Conservation (phyloP, 192 early-diverging fungal genomes). For the Mortierella antarctica region DNA sequence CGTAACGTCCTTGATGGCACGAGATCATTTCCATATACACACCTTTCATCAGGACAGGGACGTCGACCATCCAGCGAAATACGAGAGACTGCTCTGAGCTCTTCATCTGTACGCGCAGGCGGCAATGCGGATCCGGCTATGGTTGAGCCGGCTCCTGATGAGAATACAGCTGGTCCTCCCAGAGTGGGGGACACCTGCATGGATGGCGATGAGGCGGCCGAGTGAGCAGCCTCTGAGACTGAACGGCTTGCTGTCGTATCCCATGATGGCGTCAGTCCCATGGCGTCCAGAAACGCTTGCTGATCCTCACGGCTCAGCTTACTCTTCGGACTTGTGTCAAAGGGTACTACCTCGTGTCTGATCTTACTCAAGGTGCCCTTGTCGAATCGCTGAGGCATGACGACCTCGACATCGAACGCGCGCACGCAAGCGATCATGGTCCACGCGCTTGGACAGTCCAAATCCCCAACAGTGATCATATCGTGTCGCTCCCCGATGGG, state of each 20-base stretch:
- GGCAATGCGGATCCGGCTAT: too few species aligned
- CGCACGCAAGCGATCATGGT: constrained; percentile 42
- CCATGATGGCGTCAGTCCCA: constrained; percentile 13
- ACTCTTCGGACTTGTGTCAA: constrained; percentile 25
- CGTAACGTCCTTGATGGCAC: too few species aligned
- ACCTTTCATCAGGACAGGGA: too few species aligned
- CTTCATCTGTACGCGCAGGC: too few species aligned
- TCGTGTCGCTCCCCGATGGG: constrained; percentile 54
- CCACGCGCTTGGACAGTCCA: constrained; percentile 55
- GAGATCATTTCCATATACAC: too few species aligned
- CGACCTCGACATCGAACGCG: constrained; percentile 24
- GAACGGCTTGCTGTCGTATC: constrained; percentile 3
- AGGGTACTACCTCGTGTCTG: constrained; percentile 36
- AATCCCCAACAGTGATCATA: constrained; percentile 53
- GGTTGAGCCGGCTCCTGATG: too few species aligned
- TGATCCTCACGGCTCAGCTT: constrained; percentile 20
- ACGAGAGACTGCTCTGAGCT: too few species aligned
- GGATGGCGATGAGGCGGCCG: not conserved
- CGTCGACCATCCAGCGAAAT: too few species aligned
- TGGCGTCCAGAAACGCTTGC: constrained; percentile 22
- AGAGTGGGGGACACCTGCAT: not conserved
- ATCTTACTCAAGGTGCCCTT: constrained; percentile 46
- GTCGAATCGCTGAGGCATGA: constrained; percentile 46
- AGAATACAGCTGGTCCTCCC: not conserved
- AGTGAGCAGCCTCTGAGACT: constrained; percentile 2